phyloP scores from a whole-genome alignment of 768 basidiomycete species.

The Clitopilus passeckerianus region DNA sequence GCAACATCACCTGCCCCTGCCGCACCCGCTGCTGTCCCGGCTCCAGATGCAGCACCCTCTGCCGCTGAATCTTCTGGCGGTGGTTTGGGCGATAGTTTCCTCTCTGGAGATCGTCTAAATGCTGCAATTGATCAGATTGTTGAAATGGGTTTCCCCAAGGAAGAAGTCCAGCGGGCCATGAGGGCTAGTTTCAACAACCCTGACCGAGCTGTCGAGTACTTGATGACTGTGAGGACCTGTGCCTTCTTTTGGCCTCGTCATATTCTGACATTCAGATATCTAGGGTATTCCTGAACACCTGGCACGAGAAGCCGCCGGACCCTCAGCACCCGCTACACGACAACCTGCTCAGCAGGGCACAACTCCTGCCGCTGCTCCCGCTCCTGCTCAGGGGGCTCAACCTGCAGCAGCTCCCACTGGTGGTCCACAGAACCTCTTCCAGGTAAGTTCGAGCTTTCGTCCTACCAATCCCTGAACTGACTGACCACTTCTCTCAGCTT shows the following conservation, averaged over 20 bases:
- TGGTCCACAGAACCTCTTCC: constrained; percentile 83
- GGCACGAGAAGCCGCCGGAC: constrained; percentile 41
- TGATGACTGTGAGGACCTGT: constrained; percentile 69
- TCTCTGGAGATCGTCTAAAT: constrained; percentile 76
- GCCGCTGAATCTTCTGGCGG: no score
- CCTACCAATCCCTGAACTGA: neutral
- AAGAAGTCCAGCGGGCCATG: constrained; percentile 80
- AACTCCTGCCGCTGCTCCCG: constrained; percentile 24
- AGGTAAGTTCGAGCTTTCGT: constrained; percentile 38
- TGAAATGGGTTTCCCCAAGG: constrained; percentile 92
- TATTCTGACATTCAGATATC: no score
- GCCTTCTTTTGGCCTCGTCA: neutral
- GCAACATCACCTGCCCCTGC: constrained; percentile 17
- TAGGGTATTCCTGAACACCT: constrained; percentile 81
- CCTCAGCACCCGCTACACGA: constrained; percentile 25
- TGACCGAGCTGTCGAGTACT: constrained; percentile 96
- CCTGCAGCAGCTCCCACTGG: constrained; percentile 22
- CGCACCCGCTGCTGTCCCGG: constrained; percentile 25
- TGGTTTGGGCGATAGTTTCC: constrained; percentile 45
- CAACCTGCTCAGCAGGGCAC: constrained; percentile 29
- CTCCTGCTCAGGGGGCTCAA: constrained; percentile 32
- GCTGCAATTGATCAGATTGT: constrained; percentile 76
- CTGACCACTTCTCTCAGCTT: constrained; percentile 35
- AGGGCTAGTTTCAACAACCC: constrained; percentile 97
- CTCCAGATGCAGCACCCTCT: constrained; percentile 29